Conservation (phyloP, 768 basidiomycete genomes). For the Leucocoprinus sp. region DNA sequence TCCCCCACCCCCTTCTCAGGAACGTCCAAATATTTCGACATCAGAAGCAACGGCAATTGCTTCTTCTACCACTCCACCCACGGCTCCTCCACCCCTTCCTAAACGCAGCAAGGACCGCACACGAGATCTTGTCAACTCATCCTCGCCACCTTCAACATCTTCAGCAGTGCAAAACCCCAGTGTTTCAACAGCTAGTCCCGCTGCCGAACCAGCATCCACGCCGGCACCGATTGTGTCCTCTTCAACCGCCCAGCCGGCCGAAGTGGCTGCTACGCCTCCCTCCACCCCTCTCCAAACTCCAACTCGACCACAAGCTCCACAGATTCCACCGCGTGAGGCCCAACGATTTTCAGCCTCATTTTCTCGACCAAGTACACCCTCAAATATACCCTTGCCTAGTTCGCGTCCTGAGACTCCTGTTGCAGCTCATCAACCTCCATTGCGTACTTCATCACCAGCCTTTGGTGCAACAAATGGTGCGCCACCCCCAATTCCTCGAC, state of each 20-base stretch:
- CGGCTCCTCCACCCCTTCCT: constrained; percentile 41
- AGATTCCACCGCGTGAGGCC: constrained; percentile 6
- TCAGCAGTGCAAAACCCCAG: background rate
- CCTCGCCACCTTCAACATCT: constrained; percentile 4
- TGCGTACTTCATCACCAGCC: constrained; percentile 29
- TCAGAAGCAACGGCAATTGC: no score
- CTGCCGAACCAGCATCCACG: background rate
- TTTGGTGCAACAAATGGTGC: constrained; percentile 12
- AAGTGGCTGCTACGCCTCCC: background rate
- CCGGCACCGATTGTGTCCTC: background rate
- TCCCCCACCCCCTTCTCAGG: constrained; percentile 12
- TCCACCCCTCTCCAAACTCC: constrained; percentile 9
- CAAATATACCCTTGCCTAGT: constrained; percentile 32
- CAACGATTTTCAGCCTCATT: constrained; percentile 11
- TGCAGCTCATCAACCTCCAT: constrained; percentile 17
- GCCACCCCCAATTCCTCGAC: constrained; percentile 57
- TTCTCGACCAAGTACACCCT: constrained; percentile 22
- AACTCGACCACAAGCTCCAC: constrained; percentile 6
- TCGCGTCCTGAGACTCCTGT: constrained; percentile 36
- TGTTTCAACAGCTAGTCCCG: constrained; percentile 1
- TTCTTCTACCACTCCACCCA: constrained; percentile 6
- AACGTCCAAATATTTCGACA: background rate
- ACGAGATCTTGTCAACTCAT: constrained; percentile 13
- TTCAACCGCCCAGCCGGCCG: background rate
- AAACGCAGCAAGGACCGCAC: constrained; percentile 35